Evolutionary conservation across 805 yeast species (phyloP).

Genomic region (Trichomonascus vanleenenianus): DNA sequence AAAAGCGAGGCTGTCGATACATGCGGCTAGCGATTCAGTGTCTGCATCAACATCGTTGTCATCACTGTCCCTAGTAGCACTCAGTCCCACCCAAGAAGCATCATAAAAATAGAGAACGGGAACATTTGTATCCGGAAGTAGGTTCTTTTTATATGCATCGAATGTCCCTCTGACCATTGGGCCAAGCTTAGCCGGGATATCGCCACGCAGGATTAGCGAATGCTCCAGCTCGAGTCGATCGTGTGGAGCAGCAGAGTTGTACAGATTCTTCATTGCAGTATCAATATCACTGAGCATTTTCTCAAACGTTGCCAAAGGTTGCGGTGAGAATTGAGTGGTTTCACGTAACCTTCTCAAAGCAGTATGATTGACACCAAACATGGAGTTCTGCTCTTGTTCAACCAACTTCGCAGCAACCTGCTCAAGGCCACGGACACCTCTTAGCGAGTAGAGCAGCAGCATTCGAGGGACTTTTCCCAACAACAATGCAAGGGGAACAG

Average conservation of each 20-base stretch:
- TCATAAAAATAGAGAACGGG: slow-evolving; percentile 56
- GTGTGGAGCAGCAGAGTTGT: slow-evolving; percentile 23
- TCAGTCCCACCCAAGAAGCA: slow-evolving; percentile 53
- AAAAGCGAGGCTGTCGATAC: background rate
- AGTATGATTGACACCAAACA: slow-evolving; percentile 21
- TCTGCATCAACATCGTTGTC: slow-evolving; percentile 8
- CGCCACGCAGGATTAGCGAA: slow-evolving; percentile 53
- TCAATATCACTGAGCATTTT: slow-evolving; percentile 34
- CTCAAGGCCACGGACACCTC: slow-evolving; percentile 34
- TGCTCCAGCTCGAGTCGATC: slow-evolving; percentile 49
- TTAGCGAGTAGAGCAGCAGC: slow-evolving; percentile 28
- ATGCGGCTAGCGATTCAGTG: background rate
- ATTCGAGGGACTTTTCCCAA: slow-evolving; percentile 31
- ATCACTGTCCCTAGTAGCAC: slow-evolving; percentile 26
- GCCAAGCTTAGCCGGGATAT: slow-evolving; percentile 39
- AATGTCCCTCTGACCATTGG: slow-evolving; percentile 33
- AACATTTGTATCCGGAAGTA: slow-evolving; percentile 39
- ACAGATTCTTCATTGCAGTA: slow-evolving; percentile 23
- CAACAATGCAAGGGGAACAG: slow-evolving; percentile 27
- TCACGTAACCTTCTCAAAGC: slow-evolving; percentile 24
- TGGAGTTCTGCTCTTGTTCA: slow-evolving; percentile 19
- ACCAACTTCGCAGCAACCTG: slow-evolving; percentile 19
- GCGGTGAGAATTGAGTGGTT: slow-evolving; percentile 22
- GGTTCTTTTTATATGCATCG: slow-evolving; percentile 38
- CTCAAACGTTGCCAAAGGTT: slow-evolving; percentile 28